phyloP scores from a whole-genome alignment of 2,329 filamentous ascomycete species.

The Trichoderma asperellum region DNA sequence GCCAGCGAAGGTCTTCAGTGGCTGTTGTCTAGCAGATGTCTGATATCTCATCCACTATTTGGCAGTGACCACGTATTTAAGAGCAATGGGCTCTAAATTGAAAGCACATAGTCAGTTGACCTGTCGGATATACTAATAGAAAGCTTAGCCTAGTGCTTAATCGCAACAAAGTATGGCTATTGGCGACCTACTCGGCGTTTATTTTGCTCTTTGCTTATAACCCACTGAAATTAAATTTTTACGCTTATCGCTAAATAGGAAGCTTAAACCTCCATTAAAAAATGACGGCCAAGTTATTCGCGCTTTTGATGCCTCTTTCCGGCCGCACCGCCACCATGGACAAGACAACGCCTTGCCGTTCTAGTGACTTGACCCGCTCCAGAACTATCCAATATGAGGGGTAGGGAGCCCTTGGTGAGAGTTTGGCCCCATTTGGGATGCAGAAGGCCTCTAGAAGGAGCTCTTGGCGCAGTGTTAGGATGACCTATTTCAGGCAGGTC shows the following conservation, averaged over 20 bases:
- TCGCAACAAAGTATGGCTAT: background rate
- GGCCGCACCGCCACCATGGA: background rate
- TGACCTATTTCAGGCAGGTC: constrained; percentile 14
- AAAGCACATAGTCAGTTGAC: background rate
- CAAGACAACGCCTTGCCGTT: background rate
- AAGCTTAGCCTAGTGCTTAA: constrained; percentile 6
- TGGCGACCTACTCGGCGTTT: background rate
- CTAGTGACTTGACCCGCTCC: background rate
- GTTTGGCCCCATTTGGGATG: background rate
- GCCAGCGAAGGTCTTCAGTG: background rate
- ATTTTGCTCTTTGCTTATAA: background rate
- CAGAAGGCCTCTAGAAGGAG: background rate
- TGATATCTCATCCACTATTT: background rate
- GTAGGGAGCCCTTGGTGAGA: constrained; percentile 1
- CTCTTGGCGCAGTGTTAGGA: constrained; percentile 1
- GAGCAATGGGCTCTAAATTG: background rate
- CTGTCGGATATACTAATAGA: background rate
- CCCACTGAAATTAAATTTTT: background rate
- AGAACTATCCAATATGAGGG: background rate
- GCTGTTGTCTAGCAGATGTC: background rate
- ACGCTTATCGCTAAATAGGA: background rate
- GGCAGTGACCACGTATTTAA: background rate
- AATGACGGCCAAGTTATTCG: background rate
- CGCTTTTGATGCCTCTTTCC: background rate
- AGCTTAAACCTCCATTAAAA: background rate